Conservation (phyloP, 164 flowering plant genomes). For the Echeveria elegans region DNA sequence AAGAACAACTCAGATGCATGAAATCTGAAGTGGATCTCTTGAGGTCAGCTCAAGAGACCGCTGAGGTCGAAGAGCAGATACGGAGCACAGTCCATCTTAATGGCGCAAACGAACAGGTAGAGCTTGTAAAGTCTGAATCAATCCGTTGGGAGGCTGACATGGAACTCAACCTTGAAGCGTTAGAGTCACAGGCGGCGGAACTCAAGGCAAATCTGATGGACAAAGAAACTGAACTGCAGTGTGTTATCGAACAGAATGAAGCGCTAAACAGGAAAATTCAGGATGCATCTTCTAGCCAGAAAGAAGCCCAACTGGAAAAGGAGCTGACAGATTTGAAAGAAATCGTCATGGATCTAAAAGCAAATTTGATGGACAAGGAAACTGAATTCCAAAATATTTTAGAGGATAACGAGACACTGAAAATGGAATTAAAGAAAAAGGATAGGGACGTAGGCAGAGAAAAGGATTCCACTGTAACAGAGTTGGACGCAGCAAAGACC, state of each 20-base stretch:
- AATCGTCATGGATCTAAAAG: slow-evolving; percentile 36
- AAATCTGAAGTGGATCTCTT: slow-evolving; percentile 39
- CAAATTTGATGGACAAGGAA: slow-evolving; percentile 60
- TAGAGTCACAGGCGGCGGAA: slow-evolving; percentile 28
- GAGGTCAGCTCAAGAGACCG: slow-evolving; percentile 39
- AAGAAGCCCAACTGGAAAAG: slow-evolving; percentile 29
- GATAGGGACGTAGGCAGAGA: slow-evolving; percentile 22
- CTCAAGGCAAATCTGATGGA: slow-evolving; percentile 50
- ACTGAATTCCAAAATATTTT: slow-evolving; percentile 46
- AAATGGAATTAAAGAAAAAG: slow-evolving; percentile 29
- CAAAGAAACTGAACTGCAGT: slow-evolving; percentile 65
- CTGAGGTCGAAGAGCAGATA: slow-evolving; percentile 47
- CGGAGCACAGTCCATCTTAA: slow-evolving; percentile 29
- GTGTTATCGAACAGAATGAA: slow-evolving; percentile 56
- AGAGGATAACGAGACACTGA: slow-evolving; percentile 68
- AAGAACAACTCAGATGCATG: slow-evolving; percentile 25
- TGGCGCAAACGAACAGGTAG: slow-evolving; percentile 39
- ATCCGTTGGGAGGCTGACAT: slow-evolving; percentile 13
- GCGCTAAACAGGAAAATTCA: slow-evolving; percentile 30
- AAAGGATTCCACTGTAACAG: slow-evolving; percentile 21
- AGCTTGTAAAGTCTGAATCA: slow-evolving; percentile 30
- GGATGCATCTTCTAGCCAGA: slow-evolving; percentile 18
- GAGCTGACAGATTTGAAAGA: slow-evolving; percentile 30
- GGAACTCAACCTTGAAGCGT: slow-evolving; percentile 30
- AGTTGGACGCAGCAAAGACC: slow-evolving; percentile 37